Conservation (phyloP, 805 yeast genomes). For the Candida pseudoglaebosa region DNA sequence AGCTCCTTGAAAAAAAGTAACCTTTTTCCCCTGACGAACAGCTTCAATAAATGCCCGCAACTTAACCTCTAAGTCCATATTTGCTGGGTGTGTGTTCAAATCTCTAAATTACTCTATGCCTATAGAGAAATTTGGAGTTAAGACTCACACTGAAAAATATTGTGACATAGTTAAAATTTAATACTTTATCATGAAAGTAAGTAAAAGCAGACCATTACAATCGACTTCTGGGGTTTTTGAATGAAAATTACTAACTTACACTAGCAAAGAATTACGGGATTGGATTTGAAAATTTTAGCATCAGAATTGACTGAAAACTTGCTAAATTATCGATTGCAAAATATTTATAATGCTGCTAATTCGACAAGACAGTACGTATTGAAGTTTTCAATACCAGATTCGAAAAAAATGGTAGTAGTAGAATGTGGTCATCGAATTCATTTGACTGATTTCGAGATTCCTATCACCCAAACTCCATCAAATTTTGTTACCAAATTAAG, state of each 20-base stretch:
- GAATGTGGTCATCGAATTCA: constrained; percentile 87
- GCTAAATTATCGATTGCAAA: constrained; percentile 68
- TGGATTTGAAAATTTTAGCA: constrained; percentile 72
- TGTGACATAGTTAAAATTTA: too few species aligned
- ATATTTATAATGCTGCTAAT: constrained; percentile 75
- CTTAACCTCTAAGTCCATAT: constrained; percentile 8
- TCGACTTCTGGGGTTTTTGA: too few species aligned
- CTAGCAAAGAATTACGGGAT: constrained; percentile 80
- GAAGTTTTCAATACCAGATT: constrained; percentile 80
- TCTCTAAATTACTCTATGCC: too few species aligned
- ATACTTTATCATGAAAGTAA: constrained; percentile 1
- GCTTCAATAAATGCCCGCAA: constrained; percentile 29
- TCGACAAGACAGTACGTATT: constrained; percentile 70
- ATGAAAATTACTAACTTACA: constrained; percentile 3
- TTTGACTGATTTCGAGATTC: constrained; percentile 74
- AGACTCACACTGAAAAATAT: too few species aligned
- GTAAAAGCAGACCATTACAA: too few species aligned
- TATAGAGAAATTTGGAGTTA: too few species aligned
- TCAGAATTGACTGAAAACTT: constrained; percentile 59
- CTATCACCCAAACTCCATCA: constrained; percentile 77
- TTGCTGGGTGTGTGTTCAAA: too few species aligned
- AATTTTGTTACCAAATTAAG: constrained; percentile 82
- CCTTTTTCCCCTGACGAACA: constrained; percentile 34
- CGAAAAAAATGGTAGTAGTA: constrained; percentile 67
- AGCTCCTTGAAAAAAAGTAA: constrained; percentile 81